Evolutionary conservation across 208 protist genomes (phyloP).

Genomic region (Tritrichomonas musculus): DNA sequence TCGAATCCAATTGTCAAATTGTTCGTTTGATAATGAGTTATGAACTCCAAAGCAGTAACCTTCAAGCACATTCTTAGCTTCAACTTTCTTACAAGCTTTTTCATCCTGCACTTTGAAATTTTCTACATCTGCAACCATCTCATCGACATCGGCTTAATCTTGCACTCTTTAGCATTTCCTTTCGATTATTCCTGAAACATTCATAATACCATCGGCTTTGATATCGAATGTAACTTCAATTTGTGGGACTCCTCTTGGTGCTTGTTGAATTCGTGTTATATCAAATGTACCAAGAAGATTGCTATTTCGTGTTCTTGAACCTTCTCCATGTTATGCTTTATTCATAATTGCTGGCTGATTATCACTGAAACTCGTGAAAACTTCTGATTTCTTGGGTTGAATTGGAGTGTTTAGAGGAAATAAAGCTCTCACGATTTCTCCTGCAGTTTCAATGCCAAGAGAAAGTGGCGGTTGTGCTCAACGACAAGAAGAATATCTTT

Average conservation of each 20-base stretch:
- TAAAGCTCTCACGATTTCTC: constrained; percentile 78
- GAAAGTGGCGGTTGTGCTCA: constrained; percentile 54
- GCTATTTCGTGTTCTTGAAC: constrained; percentile 86
- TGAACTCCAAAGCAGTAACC: constrained; percentile 46
- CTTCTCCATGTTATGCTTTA: constrained; percentile 97
- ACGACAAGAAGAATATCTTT: too few species aligned
- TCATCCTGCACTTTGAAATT: constrained; percentile 48
- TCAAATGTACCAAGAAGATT: constrained; percentile 91
- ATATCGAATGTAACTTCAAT: constrained; percentile 74
- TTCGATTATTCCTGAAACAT: constrained; percentile 80
- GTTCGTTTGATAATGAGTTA: constrained; percentile 42
- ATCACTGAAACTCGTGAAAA: constrained; percentile 85
- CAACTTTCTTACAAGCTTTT: constrained; percentile 39
- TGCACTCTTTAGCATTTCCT: constrained; percentile 47
- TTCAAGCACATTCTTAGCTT: constrained; percentile 52
- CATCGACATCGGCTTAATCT: constrained; percentile 75
- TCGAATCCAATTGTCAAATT: constrained; percentile 41
- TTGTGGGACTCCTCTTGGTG: constrained; percentile 50
- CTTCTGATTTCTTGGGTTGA: constrained; percentile 63
- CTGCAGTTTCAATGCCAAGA: constrained; percentile 56
- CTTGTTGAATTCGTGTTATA: constrained; percentile 68
- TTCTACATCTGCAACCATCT: constrained; percentile 52
- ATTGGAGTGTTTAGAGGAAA: constrained; percentile 66
- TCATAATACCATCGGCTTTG: constrained; percentile 92
- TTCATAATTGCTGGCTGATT: constrained; percentile 94